Evolutionary conservation across 2,329 filamentous ascomycete genomes (phyloP), one percentile per base, ranked within the genome.

Genomic region (Alternaria sp.): DNA sequence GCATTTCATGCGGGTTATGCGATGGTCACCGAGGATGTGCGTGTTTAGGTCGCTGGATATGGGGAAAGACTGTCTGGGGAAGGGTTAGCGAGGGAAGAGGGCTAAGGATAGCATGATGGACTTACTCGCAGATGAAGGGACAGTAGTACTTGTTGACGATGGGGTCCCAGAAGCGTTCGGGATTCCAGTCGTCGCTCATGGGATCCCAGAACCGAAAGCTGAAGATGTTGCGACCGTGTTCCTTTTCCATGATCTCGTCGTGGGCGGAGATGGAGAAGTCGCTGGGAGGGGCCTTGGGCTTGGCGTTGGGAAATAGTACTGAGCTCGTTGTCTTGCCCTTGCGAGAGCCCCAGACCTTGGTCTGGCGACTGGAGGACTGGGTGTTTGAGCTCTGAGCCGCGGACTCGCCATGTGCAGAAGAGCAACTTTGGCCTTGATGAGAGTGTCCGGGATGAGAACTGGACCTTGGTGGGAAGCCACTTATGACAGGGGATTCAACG

Each of bases 91-190:
- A 10, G 33, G 33, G 4, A 37, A 37, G 33, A n/a, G 7, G 15
- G 7, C 15, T 37, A n/a, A 37, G 33, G 33, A 15, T 37, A 9
- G 10, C 4, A 23, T 10, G 6, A 49, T 15, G 8, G 6, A 71
- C 75, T 80, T 80, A 87, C 83, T 79, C 77, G 83, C 89, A 90
- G 4, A 74, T 68, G 59, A 86, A 83, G 0, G 88, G 88, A 58
- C 89, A 91, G 58, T 76, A 80, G 78, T 83, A 91, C 53, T 79
- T 81, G 49, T 78, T 73, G 2, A 81, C 78, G 28, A 82, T 75
- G 0, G 75, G 56, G 44, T 84, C 78, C 59, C 74, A 83, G 79
- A 88, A 89, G 6, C 78, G 76, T 2, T 80, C 76, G 1, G 82
- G 75, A 45, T 85, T 82, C 76, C 87, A 90, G 10, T 80, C 76